Conservation (phyloP, 768 basidiomycete species). For the Lactifluus hygrophoroides region DNA sequence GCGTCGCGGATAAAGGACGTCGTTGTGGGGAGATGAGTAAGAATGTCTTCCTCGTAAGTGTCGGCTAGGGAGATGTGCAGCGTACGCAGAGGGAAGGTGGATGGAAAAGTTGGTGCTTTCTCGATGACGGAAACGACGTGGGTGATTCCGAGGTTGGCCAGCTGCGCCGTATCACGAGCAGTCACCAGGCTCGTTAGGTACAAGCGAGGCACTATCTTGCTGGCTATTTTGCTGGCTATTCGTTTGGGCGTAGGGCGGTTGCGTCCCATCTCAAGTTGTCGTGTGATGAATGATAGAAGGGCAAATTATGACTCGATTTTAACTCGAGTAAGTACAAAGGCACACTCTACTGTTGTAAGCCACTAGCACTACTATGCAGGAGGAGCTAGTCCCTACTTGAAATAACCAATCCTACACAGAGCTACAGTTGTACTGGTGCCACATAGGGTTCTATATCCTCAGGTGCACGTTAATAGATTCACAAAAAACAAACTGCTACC, state of each 20-base stretch:
- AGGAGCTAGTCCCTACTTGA: too few species aligned
- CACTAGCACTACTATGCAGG: too few species aligned
- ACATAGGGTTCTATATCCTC: too few species aligned
- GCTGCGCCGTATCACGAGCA: constrained; percentile 38
- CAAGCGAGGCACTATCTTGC: constrained; percentile 39
- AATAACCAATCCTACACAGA: too few species aligned
- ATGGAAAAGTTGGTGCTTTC: constrained; percentile 36
- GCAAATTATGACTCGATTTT: too few species aligned
- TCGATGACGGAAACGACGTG: constrained; percentile 66
- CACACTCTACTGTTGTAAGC: too few species aligned
- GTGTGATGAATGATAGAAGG: background rate
- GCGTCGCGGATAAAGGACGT: constrained; percentile 46
- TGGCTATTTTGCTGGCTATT: too few species aligned
- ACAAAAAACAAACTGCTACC: too few species aligned
- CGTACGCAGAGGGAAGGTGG: constrained; percentile 29
- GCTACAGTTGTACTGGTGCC: too few species aligned
- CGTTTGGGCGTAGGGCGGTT: background rate
- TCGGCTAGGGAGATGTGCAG: constrained; percentile 49
- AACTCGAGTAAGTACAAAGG: too few species aligned
- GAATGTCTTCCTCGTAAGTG: constrained; percentile 33
- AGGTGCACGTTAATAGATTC: too few species aligned
- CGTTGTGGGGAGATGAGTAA: constrained; percentile 38
- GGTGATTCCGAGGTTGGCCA: constrained; percentile 56
- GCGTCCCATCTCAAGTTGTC: background rate
- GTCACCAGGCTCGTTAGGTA: constrained; percentile 57